Conservation (phyloP, 768 basidiomycete species). For the Antrodiella citrinella region DNA sequence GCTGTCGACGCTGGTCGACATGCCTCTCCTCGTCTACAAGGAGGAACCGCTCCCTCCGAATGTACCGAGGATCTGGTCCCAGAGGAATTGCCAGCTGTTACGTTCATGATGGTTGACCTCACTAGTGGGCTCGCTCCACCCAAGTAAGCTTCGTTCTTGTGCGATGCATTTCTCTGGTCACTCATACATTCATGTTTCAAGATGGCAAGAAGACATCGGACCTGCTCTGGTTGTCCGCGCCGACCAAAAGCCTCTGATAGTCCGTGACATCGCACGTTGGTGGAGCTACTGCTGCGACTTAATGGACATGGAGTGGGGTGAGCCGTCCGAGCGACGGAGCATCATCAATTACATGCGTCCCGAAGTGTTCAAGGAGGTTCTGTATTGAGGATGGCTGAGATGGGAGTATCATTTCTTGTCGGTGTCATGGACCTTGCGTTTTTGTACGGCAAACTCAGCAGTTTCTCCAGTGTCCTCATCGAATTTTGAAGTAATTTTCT, state of each 20-base stretch:
- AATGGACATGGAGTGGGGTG: neutral
- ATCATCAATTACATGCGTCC: neutral
- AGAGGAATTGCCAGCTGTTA: conserved; percentile 5
- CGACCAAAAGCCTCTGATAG: conserved; percentile 7
- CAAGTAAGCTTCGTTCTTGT: neutral
- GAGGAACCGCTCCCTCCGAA: neutral
- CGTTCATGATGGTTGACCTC: conserved; percentile 9
- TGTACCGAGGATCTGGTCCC: neutral
- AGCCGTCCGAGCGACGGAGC: neutral
- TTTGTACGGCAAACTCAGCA: too few species aligned
- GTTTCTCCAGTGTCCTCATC: too few species aligned
- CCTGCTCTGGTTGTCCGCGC: conserved; percentile 7
- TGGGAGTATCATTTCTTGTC: too few species aligned
- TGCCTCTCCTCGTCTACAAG: conserved; percentile 6
- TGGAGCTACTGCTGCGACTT: conserved; percentile 15
- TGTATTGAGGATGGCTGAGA: too few species aligned
- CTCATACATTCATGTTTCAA: too few species aligned
- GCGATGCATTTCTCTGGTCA: too few species aligned
- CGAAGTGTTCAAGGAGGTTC: too few species aligned
- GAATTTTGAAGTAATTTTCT: too few species aligned
- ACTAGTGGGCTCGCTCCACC: conserved; percentile 5
- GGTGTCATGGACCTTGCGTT: too few species aligned
- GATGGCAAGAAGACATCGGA: conserved; percentile 9
- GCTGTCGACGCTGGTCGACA: conserved; percentile 4
- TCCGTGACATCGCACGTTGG: conserved; percentile 1